Evolutionary conservation across 345 rosid species (phyloP), one percentile per base, ranked within the genome.

Genomic region (Balakata baccata): DNA sequence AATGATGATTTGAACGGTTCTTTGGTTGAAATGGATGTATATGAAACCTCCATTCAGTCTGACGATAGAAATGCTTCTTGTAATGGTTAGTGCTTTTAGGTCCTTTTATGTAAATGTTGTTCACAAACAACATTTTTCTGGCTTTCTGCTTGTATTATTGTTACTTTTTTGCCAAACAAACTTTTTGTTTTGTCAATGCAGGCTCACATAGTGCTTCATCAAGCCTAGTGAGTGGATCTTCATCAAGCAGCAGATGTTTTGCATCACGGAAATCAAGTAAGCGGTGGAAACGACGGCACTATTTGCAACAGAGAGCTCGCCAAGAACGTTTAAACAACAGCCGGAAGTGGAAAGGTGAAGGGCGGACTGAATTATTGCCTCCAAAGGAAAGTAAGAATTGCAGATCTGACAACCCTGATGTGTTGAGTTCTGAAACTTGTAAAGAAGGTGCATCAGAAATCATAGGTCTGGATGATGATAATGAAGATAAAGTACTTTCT

Each of bases 281-380:
- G 86, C 87, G 93, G 70, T 95, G 99, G 99, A 95, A 92, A 82
- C 87, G 98, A 63, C 86, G 75, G 59, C 85, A 86, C 74, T 90
- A 89, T 84, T 84, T 85, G 79, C 97, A 95, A 70, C 97, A 88
- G 70, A 89, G 83, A 81, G 98, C 97, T 81, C 89, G 96, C 64
- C 96, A 89, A 80, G 99, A 95, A 78, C 92, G 93, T 66, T 82
- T 92, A 73, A 95, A 89, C 83, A 89, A 80, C 84, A 91, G 92
- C 80, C 87, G 96, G 86, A 92, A 95, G 80, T 87, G 99, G 97
- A 95, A 91, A 86, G 89, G 90, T 66, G 99, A 92, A 81, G 89
- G 86, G 65, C 78, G 67, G 72, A 47, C 69, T 20, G 88, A 86
- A 58, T 81, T 72, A 45, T 77, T 75, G 65, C 50, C 71, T 64